phyloP scores from a whole-genome alignment of 306 rosid species.

The Senna tora region DNA sequence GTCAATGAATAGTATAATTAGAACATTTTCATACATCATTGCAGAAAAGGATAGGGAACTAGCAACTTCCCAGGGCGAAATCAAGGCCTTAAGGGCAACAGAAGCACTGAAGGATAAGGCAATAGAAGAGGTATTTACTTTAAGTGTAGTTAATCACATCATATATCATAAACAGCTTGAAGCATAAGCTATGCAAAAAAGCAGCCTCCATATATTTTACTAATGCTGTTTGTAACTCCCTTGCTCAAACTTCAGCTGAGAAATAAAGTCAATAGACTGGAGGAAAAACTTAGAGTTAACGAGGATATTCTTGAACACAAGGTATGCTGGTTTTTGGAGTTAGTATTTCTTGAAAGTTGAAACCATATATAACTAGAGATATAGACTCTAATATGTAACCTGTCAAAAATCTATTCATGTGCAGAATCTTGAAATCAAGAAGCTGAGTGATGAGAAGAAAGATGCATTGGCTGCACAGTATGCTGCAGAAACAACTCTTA shows the following conservation, averaged over 20 bases:
- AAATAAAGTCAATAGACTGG: conserved; percentile 55
- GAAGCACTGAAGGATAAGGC: conserved; percentile 83
- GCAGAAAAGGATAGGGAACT: conserved; percentile 70
- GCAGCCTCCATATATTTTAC: too few relatives aligned
- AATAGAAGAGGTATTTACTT: conserved; percentile 66
- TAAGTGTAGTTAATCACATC: background rate
- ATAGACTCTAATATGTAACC: conserved; percentile 26
- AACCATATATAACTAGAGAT: background rate
- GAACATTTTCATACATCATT: conserved; percentile 1
- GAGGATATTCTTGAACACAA: conserved; percentile 71
- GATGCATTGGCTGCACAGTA: conserved; percentile 80
- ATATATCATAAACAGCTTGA: too few relatives aligned
- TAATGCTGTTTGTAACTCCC: background rate
- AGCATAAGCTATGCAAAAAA: too few relatives aligned
- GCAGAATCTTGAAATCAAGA: conserved; percentile 87
- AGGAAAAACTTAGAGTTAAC: conserved; percentile 57
- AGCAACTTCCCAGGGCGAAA: conserved; percentile 59
- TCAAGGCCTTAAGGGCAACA: conserved; percentile 69
- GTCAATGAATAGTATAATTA: too few relatives aligned
- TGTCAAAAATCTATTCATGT: conserved; percentile 35
- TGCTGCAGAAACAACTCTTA: conserved; percentile 87
- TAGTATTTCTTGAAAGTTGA: conserved; percentile 34
- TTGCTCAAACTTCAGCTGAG: conserved; percentile 53
- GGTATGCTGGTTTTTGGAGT: conserved; percentile 50
- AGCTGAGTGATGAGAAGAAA: conserved; percentile 68